phyloP scores from a whole-genome alignment of 129 eudicot species.

The Apium graveolens region DNA sequence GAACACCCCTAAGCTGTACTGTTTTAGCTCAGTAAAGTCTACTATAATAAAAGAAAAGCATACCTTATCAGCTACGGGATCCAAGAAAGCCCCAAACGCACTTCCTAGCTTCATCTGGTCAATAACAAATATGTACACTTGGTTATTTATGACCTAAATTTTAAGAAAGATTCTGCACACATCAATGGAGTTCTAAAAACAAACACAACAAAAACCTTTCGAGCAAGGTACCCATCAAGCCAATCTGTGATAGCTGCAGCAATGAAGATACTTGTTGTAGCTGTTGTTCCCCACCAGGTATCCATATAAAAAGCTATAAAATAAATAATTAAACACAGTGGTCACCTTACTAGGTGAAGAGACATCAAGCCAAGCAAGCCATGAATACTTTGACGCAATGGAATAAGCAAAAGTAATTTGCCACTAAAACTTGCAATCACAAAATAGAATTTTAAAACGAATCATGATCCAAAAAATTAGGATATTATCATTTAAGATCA shows the following conservation, averaged over 20 bases:
- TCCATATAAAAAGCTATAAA: slow-evolving; percentile 64
- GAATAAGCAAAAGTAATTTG: not conserved
- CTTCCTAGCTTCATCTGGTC: slow-evolving; percentile 83
- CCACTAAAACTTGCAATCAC: not conserved
- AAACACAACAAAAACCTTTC: slow-evolving; percentile 47
- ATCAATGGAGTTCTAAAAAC: slow-evolving; percentile 5
- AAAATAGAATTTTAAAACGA: not conserved
- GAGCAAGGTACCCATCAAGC: slow-evolving; percentile 96
- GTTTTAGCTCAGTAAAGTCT: not conserved
- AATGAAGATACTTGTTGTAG: slow-evolving; percentile 69
- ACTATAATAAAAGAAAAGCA: not conserved
- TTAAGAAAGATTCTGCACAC: not conserved
- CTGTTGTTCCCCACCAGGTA: slow-evolving; percentile 77
- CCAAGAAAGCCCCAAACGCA: slow-evolving; percentile 94
- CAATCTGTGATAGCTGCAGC: slow-evolving; percentile 94
- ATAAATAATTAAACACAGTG: slow-evolving; percentile 8
- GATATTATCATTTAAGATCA: not conserved
- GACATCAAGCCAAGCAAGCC: not conserved
- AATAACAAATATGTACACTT: not conserved
- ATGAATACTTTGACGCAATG: not conserved
- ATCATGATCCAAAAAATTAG: not conserved
- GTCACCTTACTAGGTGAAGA: slow-evolving; percentile 18
- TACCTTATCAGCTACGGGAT: slow-evolving; percentile 99
- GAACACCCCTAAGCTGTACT: not conserved
- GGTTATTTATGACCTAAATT: not conserved